Percentiles rank a stretch among this genome's conserved stretches.
Evolutionary conservation across 176 grass and related monocot species (phyloP).

Genomic region (Ananas comosus): DNA sequence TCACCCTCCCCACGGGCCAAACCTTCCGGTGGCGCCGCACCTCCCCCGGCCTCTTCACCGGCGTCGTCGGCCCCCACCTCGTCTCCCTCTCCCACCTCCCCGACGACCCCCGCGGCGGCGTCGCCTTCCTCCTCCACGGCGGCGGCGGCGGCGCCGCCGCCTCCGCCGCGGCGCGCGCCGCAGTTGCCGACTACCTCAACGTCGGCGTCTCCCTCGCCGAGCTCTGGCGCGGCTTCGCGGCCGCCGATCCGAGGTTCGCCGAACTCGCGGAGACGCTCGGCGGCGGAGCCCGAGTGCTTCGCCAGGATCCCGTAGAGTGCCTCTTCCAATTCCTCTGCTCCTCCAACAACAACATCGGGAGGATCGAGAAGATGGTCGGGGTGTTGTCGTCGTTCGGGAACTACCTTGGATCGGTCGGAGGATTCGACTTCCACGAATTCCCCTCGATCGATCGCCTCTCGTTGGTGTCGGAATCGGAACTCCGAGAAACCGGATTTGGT

Average conservation of each 20-base stretch:
- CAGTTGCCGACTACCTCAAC: slow-evolving; percentile 69
- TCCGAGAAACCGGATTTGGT: slow-evolving; percentile 81
- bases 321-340: slow-evolving; percentile 96
- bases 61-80: slow-evolving; percentile 66
- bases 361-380: slow-evolving; percentile 96
- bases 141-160: background rate
- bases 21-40: slow-evolving; percentile 87
- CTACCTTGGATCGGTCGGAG: slow-evolving; percentile 55
- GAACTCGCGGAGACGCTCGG: slow-evolving; percentile 42
- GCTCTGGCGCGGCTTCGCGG: slow-evolving; percentile 64
- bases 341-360: slow-evolving; percentile 88
- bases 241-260: slow-evolving; percentile 49
- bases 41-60: slow-evolving; percentile 48
- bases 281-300: slow-evolving; percentile 57
- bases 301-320: slow-evolving; percentile 87
- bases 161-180: slow-evolving; percentile 20
- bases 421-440: slow-evolving; percentile 69
- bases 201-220: slow-evolving; percentile 54
- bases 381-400: slow-evolving; percentile 52
- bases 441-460: slow-evolving; percentile 59
- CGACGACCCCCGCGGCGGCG: slow-evolving; percentile 23
- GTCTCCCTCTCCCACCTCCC: slow-evolving; percentile 57
- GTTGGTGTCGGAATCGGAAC: slow-evolving; percentile 57
- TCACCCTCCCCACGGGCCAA: slow-evolving; percentile 71
- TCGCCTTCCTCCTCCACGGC: slow-evolving; percentile 58